Percentiles rank a stretch among this genome's conserved stretches.
phyloP scores from a whole-genome alignment of 108 stramenopile genomes.

The Epipyxis sp. region DNA sequence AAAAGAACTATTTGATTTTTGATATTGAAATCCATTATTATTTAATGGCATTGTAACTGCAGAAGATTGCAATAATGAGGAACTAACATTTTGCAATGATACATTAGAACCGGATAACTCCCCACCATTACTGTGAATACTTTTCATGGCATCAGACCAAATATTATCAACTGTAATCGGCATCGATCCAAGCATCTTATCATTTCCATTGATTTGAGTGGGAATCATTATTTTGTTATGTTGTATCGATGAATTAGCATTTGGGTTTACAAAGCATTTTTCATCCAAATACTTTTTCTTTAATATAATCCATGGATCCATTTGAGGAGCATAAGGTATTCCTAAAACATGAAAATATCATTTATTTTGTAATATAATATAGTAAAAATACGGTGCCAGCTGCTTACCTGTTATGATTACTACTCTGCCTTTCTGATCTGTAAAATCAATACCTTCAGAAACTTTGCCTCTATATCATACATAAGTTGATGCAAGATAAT shows the following conservation, averaged over 20 bases:
- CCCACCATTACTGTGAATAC: too few species aligned
- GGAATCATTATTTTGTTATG: background rate
- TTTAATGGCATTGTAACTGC: background rate
- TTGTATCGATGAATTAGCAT: too few species aligned
- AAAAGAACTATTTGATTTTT: background rate
- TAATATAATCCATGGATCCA: constrained; percentile 86
- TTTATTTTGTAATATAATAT: too few species aligned
- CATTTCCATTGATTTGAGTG: background rate
- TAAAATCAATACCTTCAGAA: constrained; percentile 73
- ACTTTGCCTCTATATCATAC: constrained; percentile 63
- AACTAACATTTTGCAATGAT: background rate
- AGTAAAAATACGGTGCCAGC: too few species aligned
- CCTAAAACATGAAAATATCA: too few species aligned
- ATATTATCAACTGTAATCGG: background rate
- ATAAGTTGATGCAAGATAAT: background rate
- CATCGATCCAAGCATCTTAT: background rate
- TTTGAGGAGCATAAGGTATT: constrained; percentile 87
- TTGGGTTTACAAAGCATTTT: too few species aligned
- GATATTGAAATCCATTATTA: too few species aligned
- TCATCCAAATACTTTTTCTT: constrained; percentile 87
- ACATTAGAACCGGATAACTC: background rate
- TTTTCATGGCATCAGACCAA: background rate
- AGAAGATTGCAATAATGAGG: background rate
- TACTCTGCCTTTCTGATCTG: constrained; percentile 79
- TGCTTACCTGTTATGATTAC: constrained; percentile 97